These are phyloP conservation scores for Chloranthus sessilifolius DNA, from an alignment of 164 flowering plant genomes.

Conservation along the genomic window DNA sequence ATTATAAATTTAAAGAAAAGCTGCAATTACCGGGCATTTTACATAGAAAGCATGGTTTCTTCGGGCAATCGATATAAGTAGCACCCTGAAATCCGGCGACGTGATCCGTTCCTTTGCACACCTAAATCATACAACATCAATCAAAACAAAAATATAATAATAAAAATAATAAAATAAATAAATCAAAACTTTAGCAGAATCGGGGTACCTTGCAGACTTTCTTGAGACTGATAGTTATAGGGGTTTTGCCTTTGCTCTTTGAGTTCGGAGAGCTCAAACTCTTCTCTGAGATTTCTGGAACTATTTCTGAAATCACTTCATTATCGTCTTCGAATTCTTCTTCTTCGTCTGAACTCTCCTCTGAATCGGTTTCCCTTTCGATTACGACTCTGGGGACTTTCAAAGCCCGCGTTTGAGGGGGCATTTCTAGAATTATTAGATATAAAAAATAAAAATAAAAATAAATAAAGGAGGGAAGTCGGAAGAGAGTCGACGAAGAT, in stretches of 20 bases:
- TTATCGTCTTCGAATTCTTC: conserved; percentile 23
- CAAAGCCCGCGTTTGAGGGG: conserved; percentile 40
- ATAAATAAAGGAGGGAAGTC: too few relatives aligned
- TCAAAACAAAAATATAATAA: background rate
- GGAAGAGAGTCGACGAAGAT: too few relatives aligned
- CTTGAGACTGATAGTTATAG: conserved; percentile 72
- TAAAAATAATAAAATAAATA: background rate
- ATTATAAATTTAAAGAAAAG: too few relatives aligned
- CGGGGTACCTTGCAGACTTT: conserved; percentile 82
- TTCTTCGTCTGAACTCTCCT: conserved; percentile 39
- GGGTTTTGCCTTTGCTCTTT: conserved; percentile 47
- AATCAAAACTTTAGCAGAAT: conserved; percentile 3
- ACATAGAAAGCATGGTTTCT: conserved; percentile 93
- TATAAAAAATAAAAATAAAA: too few relatives aligned
- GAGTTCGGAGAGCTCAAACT: conserved; percentile 2
- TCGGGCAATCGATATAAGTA: conserved; percentile 92
- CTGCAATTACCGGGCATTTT: conserved; percentile 82
- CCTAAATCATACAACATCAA: conserved; percentile 33
- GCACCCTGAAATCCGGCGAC: conserved; percentile 95
- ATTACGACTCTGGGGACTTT: conserved; percentile 54
- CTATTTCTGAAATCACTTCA: conserved; percentile 23
- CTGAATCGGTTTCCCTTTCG: conserved; percentile 60
- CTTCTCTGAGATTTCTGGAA: conserved; percentile 16
- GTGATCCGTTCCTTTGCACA: conserved; percentile 80
- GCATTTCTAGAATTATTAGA: too few relatives aligned